phyloP scores from a whole-genome alignment of 192 early-diverging fungal genomes.

The Coemansia sp. region DNA sequence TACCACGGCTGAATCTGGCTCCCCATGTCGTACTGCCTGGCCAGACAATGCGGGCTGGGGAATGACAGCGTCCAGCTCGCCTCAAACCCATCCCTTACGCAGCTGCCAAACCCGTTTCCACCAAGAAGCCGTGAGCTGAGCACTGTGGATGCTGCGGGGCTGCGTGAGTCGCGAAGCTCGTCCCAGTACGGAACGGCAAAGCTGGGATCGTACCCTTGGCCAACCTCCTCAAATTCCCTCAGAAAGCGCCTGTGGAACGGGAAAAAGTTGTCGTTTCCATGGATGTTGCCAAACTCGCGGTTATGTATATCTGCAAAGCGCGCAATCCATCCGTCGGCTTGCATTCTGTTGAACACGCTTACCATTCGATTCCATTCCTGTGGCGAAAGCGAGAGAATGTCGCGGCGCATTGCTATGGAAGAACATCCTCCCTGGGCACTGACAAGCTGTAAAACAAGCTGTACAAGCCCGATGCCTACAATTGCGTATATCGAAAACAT shows the following conservation, averaged over 20 bases:
- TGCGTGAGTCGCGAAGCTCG: constrained; percentile 56
- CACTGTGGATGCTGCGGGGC: constrained; percentile 46
- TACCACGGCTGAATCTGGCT: constrained; percentile 46
- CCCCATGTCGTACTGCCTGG: constrained; percentile 33
- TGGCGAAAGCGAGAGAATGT: constrained; percentile 38
- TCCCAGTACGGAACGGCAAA: constrained; percentile 64
- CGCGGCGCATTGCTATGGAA: constrained; percentile 23
- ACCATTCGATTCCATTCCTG: constrained; percentile 43
- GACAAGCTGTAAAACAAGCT: constrained; percentile 19
- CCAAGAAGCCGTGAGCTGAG: constrained; percentile 31
- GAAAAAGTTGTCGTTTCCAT: constrained; percentile 56
- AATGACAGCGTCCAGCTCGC: constrained; percentile 38
- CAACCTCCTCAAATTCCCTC: constrained; percentile 54
- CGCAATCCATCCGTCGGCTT: constrained; percentile 47
- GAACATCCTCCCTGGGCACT: constrained; percentile 43
- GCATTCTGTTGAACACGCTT: constrained; percentile 38
- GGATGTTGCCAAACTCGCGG: constrained; percentile 49
- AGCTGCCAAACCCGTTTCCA: constrained; percentile 48
- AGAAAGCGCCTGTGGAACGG: constrained; percentile 60
- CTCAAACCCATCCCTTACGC: constrained; percentile 45
- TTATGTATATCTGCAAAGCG: constrained; percentile 48
- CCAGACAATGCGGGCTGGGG: constrained; percentile 47
- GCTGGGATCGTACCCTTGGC: constrained; percentile 48
- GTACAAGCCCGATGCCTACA: constrained; percentile 11
- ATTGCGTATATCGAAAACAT: background rate